Percentiles rank a stretch among this genome's conserved stretches.
Conservation (phyloP, 1,284 basidiomycete species). For the Sanghuangporus weigelae region DNA sequence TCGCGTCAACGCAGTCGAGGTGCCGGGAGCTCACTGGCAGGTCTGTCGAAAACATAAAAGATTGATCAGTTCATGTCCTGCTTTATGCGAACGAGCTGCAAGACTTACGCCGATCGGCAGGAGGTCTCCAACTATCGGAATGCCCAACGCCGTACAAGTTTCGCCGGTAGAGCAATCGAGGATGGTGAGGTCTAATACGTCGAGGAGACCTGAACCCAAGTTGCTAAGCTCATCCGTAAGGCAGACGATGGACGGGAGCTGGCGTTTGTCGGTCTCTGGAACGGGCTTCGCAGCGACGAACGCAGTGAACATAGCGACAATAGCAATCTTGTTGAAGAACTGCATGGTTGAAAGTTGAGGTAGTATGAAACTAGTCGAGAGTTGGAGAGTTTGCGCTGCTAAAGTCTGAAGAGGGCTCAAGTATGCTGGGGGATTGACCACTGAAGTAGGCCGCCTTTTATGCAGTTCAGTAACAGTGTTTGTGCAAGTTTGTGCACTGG, state of each 20-base stretch:
- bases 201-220: neutral
- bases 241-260: constrained; percentile 1
- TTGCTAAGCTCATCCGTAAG: neutral
- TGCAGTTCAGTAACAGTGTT: neutral
- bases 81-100: neutral
- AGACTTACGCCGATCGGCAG: neutral
- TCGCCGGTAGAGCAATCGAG: neutral
- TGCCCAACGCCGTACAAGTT: neutral
- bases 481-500: neutral
- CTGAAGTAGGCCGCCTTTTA: neutral
- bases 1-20: too few species aligned
- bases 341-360: neutral
- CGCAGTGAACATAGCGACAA: neutral
- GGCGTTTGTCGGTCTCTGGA: neutral
- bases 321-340: neutral
- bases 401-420: neutral
- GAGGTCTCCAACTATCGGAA: neutral
- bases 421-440: neutral
- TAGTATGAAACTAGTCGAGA: neutral
- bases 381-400: neutral
- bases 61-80: neutral
- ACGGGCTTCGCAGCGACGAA: neutral
- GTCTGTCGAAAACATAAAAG: neutral
- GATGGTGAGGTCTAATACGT: neutral
- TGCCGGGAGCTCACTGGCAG: neutral